These are phyloP conservation scores for Tolypocladium inflatum DNA, from an alignment of 2,329 filamentous ascomycete genomes.

Conservation along the genomic window DNA sequence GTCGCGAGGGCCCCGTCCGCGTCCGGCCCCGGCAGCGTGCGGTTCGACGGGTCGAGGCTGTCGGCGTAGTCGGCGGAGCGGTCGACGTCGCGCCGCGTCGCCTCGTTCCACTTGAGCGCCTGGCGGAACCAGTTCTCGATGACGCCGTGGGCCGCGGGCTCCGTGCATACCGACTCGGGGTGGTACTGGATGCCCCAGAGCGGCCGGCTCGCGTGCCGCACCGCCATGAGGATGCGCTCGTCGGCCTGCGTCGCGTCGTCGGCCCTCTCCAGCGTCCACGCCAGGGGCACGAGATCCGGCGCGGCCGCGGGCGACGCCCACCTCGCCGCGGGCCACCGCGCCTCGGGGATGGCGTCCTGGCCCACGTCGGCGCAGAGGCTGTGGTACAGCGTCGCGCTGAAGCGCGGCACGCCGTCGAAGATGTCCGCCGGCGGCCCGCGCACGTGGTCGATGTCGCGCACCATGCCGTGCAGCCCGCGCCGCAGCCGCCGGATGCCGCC, in stretches of 20 bases:
- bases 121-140: constrained; percentile 68
- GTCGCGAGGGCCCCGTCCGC: constrained; percentile 11
- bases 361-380: constrained; percentile 48
- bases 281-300: constrained; percentile 44
- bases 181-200: constrained; percentile 89
- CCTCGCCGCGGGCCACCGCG: constrained; percentile 25
- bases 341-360: constrained; percentile 28
- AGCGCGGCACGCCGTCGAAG: constrained; percentile 49
- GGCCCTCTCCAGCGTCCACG: constrained; percentile 47
- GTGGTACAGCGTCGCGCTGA: constrained; percentile 72
- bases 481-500: constrained; percentile 54
- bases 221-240: constrained; percentile 65
- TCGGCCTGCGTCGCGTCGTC: constrained; percentile 19
- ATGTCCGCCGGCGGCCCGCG: constrained; percentile 39
- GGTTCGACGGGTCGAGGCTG: constrained; percentile 11
- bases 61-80: constrained; percentile 5
- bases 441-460: constrained; percentile 56
- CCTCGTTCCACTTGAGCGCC: constrained; percentile 50
- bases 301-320: constrained; percentile 27
- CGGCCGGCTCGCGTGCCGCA: constrained; percentile 56
- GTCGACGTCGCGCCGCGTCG: constrained; percentile 8
- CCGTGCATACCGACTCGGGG: constrained; percentile 81
- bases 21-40: constrained; percentile 2
- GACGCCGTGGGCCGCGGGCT: constrained; percentile 52
- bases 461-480: constrained; percentile 76